Evolutionary conservation across 768 basidiomycete species (phyloP), one percentile per base, ranked within the genome.

Genomic region (Boletus tylopilopsis): DNA sequence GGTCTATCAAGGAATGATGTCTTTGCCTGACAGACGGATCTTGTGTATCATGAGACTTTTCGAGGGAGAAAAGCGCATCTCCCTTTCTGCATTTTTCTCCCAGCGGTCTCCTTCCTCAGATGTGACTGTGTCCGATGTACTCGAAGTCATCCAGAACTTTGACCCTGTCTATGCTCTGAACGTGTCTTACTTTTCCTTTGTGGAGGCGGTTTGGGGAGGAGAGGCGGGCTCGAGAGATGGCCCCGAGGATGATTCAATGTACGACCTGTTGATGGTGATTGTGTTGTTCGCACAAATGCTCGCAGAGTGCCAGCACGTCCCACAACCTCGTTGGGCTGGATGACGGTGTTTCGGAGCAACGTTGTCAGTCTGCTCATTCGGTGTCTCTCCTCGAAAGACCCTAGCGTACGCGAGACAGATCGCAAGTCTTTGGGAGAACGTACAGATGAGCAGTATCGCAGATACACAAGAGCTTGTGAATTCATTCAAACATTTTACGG

Each of bases 341-440:
- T 94, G 13, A 85, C 89, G 59, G 64, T 96, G 16, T 84, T 94
- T 63, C 73, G 92, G 55, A 87, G 87, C 7, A 94, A 95, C 55
- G 72, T 85, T 11, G 76, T 87, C 12, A 79, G 87, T 38, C 56
- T 97, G 41, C 75, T 88, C 3, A 76, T 95, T 19, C 80, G 87
- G 13, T 75, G 80, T 0, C 64, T 96, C 41, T 87, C 91, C 0
- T 79, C 86, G 5, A 81, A 80, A 43, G 79, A 88, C 54, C 67
- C 58, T 3, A 69, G 71, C 11, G 67, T 90, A 5, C 82, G 92
- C 18, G 73, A 77, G 21, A 57, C 87, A 87, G 43, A 67, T 95
- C 4, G 75, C 80, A 0, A 79, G 72, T 16, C 60, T 93, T 4
- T 80, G 81, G 72, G 74, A 74, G 25, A 68, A 69, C 32, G 64